Base-by-base conservation (phyloP, 2,329 filamentous ascomycete genomes). In the Teratosphaeria nubilosa region DNA sequence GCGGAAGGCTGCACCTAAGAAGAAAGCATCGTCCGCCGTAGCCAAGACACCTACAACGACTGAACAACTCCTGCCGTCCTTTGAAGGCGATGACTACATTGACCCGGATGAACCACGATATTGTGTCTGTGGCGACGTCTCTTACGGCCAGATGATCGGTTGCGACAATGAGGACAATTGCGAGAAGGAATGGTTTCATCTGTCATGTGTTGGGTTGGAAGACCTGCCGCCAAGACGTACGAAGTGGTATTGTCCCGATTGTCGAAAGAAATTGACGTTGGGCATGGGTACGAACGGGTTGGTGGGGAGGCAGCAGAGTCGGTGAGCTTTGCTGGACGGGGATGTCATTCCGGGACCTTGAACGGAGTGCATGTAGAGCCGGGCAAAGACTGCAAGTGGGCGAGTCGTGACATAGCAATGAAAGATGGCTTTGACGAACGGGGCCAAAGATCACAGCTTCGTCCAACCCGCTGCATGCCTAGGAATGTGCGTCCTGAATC, bases 211-310 rank as follows among this genome's bases (percentile, higher is more conserved):
- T 5, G 84, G 80, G 5, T 76, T 94, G 34, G 77, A 79, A 6
- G 81, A 85, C 25, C 82, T 88, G 59, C 88, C 88, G 11, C 81
- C 85, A 2, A 79, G 87, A 20, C 87, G 86, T 32, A 86, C 86
- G 2, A 91, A 90, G 72, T 94, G 89, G 89, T 94, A 90, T 67
- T 94, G 89, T 72, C 87, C 87, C 1, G 84, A 90, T 54, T 94
- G 89, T 68, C 78, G 85, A 48, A 80, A 82, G 61, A 74, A 80
- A 65, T 61, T 73, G 59, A 70, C 69, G 62, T 27, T 68, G 27
- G 70, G 70, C 10, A 55, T 63, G 24, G 62, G 53, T 24, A 69
- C 60, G 22, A 70, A 70, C 64, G 69, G 56, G 31, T 20, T 58
- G 25, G 56, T 58, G 14, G 56, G 56, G 7, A 41, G 56, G 32